Conservation (phyloP, 2,329 filamentous ascomycete genomes). For the Neofusicoccum kwambonambiense region DNA sequence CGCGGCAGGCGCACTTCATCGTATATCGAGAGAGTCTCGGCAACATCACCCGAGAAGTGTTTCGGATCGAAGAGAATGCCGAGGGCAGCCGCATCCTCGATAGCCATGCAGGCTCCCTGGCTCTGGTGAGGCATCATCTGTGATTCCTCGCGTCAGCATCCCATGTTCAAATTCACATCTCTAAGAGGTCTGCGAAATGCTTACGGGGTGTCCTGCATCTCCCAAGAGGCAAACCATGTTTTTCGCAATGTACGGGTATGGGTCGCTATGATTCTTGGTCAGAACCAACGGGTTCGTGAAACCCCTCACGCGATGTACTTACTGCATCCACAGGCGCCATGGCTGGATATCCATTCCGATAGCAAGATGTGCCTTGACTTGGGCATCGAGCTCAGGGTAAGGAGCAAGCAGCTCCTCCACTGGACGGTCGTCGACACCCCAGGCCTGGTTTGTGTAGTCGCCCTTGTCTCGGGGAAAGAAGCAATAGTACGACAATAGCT, state of each 20-base stretch:
- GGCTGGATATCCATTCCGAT: conserved; percentile 64
- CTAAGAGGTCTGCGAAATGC: background rate
- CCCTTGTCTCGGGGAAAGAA: conserved; percentile 63
- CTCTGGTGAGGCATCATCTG: conserved; percentile 67
- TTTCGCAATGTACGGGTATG: conserved; percentile 22
- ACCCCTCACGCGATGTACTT: conserved; percentile 50
- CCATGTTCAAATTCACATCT: background rate
- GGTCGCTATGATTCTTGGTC: background rate
- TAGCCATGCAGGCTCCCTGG: conserved; percentile 68
- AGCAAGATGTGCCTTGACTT: conserved; percentile 57
- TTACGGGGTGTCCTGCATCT: conserved; percentile 51
- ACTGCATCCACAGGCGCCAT: conserved; percentile 67
- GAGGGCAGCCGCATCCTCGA: conserved; percentile 64
- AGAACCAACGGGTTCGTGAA: background rate
- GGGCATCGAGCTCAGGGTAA: conserved; percentile 59
- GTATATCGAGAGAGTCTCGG: conserved; percentile 34
- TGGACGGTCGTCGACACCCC: background rate
- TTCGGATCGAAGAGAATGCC: conserved; percentile 59
- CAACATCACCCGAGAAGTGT: conserved; percentile 41
- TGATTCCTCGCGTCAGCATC: background rate
- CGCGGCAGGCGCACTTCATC: conserved; percentile 37
- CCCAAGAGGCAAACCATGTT: conserved; percentile 56
- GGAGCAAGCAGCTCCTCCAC: conserved; percentile 59
- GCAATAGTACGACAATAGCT: conserved; percentile 67
- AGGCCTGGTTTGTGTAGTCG: conserved; percentile 47